Base-by-base conservation (phyloP, 306 rosid genomes). In the Hippophae gyantsensis region DNA sequence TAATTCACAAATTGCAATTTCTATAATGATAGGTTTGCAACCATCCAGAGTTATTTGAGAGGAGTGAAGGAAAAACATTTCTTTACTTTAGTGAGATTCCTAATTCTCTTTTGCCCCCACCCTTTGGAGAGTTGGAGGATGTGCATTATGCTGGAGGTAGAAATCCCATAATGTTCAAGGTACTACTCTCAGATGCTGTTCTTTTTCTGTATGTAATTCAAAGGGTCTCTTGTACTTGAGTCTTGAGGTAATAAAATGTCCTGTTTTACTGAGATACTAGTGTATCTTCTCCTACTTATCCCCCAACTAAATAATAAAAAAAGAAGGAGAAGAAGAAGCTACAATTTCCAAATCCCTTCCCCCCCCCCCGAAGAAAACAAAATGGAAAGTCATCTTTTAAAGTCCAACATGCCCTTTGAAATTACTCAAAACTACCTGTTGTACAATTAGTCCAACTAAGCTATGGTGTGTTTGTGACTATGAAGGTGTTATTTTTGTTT, bases 11-110 rank as follows among this genome's bases (percentile, higher is more conserved):
- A 8, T 52, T 38, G 10, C 40, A 52, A 57, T 59, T 71, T 69
- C 13, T 41, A 65, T 64, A 48, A 56, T 81, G 82, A 42, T 69
- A 92, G 99, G 99, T 92, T 18, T 92, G 99, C 84, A 92, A 92
- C 76, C 99, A 92, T 77, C 99, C 99, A 14, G 99, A 92, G 72
- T 75, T 88, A 84, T 92, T 92, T 43, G 99, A 92, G 71, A 92
- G 99, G 76, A 85, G 82, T 54, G 99, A 92, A 79, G 99, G 99
- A 79, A 86, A 79, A 75, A 81, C 95, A 9, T 92, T 73, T 83
- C 74, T 85, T 27, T 75, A 83, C 82, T 92, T 92, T 64, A 88
- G 92, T 44, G 85, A 71, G 58, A 76, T 92, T 62, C 86, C 99
- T 7, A 82, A 85, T 74, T 72, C 96, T 68, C 96, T 92, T 69